Conservation (phyloP, 2,329 filamentous ascomycete species). For the Tolypocladium capitatum region DNA sequence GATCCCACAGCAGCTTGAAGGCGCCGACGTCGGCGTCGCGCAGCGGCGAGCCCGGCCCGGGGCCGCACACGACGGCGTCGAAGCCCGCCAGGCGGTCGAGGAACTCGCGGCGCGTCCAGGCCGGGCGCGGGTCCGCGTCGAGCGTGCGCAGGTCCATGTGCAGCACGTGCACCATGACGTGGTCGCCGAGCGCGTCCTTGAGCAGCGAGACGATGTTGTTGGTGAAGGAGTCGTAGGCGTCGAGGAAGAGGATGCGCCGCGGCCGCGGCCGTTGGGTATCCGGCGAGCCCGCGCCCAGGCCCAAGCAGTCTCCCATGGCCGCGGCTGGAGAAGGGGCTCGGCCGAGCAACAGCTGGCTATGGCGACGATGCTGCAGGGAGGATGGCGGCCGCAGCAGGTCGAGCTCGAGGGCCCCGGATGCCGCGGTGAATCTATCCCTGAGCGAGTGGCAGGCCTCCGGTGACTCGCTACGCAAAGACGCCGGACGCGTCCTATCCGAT, state of each 20-base stretch:
- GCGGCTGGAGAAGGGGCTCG: not conserved
- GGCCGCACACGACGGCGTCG: slow-evolving; percentile 79
- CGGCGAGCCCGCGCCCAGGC: too few species aligned
- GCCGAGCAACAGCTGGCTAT: not conserved
- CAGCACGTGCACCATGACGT: slow-evolving; percentile 41
- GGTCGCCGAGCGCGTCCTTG: slow-evolving; percentile 51
- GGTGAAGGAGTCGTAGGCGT: slow-evolving; percentile 94
- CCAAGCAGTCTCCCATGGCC: not conserved
- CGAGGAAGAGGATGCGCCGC: slow-evolving; percentile 65
- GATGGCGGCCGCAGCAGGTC: not conserved
- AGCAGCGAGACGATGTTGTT: slow-evolving; percentile 86
- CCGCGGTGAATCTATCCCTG: not conserved
- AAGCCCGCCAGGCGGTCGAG: slow-evolving; percentile 38
- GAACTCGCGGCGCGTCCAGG: slow-evolving; percentile 32
- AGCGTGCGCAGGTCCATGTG: slow-evolving; percentile 35
- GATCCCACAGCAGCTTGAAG: slow-evolving; percentile 62
- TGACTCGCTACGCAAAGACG: not conserved
- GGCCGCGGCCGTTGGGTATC: not conserved
- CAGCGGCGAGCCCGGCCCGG: slow-evolving; percentile 73
- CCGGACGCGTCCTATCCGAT: not conserved
- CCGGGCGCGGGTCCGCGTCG: slow-evolving; percentile 45
- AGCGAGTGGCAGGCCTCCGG: not conserved
- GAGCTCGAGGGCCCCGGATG: not conserved
- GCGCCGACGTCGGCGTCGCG: slow-evolving; percentile 66
- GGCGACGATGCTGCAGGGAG: not conserved